phyloP scores from a whole-genome alignment of 2,329 filamentous ascomycete species.

The Scytalidium sp. region DNA sequence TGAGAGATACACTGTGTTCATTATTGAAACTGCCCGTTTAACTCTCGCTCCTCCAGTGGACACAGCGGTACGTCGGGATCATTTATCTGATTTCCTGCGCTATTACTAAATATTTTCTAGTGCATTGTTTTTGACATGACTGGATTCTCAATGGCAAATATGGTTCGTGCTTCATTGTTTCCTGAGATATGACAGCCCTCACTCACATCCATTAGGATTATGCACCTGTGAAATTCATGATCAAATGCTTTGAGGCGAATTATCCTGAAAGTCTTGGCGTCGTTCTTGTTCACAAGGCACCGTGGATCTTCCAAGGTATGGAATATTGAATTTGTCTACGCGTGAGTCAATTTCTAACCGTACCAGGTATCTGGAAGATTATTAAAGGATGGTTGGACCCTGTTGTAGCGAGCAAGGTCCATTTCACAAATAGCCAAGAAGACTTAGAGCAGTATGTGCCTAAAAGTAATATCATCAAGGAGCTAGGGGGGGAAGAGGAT shows the following conservation, averaged over 20 bases:
- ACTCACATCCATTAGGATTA: slow-evolving; percentile 63
- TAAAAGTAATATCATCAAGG: slow-evolving; percentile 68
- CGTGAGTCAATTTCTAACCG: slow-evolving; percentile 8
- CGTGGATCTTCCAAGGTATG: slow-evolving; percentile 91
- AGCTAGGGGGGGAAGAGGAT: slow-evolving; percentile 81
- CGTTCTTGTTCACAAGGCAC: slow-evolving; percentile 91
- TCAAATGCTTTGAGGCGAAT: slow-evolving; percentile 98
- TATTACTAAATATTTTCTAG: slow-evolving; percentile 38
- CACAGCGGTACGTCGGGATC: slow-evolving; percentile 75
- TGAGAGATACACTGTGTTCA: slow-evolving; percentile 87
- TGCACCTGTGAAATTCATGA: slow-evolving; percentile 96
- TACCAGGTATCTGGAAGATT: slow-evolving; percentile 84
- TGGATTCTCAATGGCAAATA: slow-evolving; percentile 88
- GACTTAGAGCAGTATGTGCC: slow-evolving; percentile 79
- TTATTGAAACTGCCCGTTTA: slow-evolving; percentile 92
- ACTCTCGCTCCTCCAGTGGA: slow-evolving; percentile 77
- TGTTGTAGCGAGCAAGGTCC: slow-evolving; percentile 89
- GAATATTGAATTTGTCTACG: slow-evolving; percentile 11
- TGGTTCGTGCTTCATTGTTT: slow-evolving; percentile 52
- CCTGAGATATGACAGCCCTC: not conserved
- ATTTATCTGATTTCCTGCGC: not conserved
- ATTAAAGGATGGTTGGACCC: slow-evolving; percentile 96
- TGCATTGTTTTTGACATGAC: slow-evolving; percentile 97
- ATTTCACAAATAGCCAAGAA: slow-evolving; percentile 80
- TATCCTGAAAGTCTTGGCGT: slow-evolving; percentile 91